A percentile compares a stretch with the other conserved stretches of the same genome.
Evolutionary conservation across 306 rosid species (phyloP).

Genomic region (Cajanus cajan): DNA sequence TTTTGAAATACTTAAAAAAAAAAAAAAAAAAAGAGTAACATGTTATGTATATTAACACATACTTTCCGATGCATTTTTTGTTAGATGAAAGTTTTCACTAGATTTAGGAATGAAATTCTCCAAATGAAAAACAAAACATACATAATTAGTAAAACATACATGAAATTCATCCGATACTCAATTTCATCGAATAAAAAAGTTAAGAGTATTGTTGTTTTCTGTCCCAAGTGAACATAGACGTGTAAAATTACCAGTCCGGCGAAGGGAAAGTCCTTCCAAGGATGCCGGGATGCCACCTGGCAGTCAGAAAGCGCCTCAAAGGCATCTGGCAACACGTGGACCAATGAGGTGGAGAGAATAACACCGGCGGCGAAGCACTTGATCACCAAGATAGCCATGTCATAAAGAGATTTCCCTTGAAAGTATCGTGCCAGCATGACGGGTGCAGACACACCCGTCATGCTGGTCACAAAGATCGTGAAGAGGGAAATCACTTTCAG

Average conservation of each 20-base stretch:
- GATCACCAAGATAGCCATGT: conserved; percentile 54
- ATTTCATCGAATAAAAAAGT: no score
- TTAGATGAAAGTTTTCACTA: no score
- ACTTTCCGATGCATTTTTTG: no score
- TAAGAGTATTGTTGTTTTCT: no score
- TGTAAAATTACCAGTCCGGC: conserved; percentile 42
- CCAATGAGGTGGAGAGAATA: conserved; percentile 75
- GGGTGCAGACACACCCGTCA: conserved; percentile 53
- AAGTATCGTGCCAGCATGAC: conserved; percentile 62
- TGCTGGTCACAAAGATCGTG: conserved; percentile 65
- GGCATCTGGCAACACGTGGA: conserved; percentile 85
- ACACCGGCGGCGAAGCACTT: conserved; percentile 91
- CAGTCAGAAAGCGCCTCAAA: conserved; percentile 68
- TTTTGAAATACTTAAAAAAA: no score
- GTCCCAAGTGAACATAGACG: background rate
- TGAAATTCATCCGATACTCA: no score
- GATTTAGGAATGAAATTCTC: no score
- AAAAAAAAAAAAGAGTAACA: no score
- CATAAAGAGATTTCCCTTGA: conserved; percentile 69
- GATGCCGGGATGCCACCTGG: conserved; percentile 61
- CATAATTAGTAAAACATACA: no score
- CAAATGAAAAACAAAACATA: no score
- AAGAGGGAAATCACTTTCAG: conserved; percentile 54
- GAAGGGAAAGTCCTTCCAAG: conserved; percentile 85
- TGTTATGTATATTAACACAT: no score